Base-by-base conservation (phyloP, 2,329 filamentous ascomycete species). In the Cladosporium sp. region DNA sequence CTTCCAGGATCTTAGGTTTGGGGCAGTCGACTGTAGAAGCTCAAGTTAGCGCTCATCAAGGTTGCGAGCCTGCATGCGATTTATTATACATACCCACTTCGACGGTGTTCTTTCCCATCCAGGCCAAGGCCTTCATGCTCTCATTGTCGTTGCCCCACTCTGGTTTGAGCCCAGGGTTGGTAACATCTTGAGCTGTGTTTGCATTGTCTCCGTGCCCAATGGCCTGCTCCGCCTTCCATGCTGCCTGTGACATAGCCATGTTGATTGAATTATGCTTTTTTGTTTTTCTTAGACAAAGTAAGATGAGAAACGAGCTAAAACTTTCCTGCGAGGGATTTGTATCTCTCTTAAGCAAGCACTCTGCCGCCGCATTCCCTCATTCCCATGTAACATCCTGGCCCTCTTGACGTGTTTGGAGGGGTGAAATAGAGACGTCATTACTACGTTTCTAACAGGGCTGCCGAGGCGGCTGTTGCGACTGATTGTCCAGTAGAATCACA, bases 71-170 rank as follows among this genome's bases (percentile, higher is more conserved):
- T 1, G 36, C 9, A 34, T 54, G 20, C 6, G 2, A 55, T 37
- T 56, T 9, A 17, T 30, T 36, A 6, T 8, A 68, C 73, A 59
- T 72, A 85, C 82, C 76, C 17, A 95, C 78, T 69, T 88, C 75
- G 49, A 96, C 89, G 30, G 79, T 84, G 68, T 92, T 89, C 78
- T 93, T 94, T 55, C 89, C 88, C 74, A 88, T 85, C 91, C 91
- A 96, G 2, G 83, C 83, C 14, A 95, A 75, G 0, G 91, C 92
- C 72, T 90, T 88, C 88, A 96, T 72, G 15, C 75, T 88, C 66
- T 86, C 82, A 34, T 73, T 75, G 4, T 78, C 74, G 66, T 82
- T 76, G 22, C 79, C 83, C 69, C 79, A 78, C 63, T 78, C 78
- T 34, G 70, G 71, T 19, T 77, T 72, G 59, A 87, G 65, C 22